These are phyloP conservation scores for Kodamaea derodonti DNA, from an alignment of 1,139 yeast species.

Conservation along the genomic window DNA sequence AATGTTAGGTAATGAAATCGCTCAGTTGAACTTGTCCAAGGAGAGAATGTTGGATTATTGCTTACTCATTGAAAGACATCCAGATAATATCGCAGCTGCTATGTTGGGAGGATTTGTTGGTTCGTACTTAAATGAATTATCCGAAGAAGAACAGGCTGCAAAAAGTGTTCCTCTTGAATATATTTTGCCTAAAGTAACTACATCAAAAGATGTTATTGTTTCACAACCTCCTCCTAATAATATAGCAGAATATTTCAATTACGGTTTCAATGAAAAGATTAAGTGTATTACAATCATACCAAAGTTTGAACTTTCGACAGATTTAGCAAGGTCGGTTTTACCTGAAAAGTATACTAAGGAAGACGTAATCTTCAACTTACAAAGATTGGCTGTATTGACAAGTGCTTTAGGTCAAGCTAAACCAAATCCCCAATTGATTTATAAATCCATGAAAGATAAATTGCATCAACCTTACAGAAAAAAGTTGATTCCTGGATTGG, in stretches of 20 bases:
- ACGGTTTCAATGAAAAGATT: slow-evolving; percentile 76
- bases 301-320: slow-evolving; percentile 90
- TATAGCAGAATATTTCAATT: slow-evolving; percentile 86
- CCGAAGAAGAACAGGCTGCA: slow-evolving; percentile 63
- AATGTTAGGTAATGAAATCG: slow-evolving; percentile 84
- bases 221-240: slow-evolving; percentile 62
- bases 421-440: slow-evolving; percentile 78
- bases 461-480: slow-evolving; percentile 95
- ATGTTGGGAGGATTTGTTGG: slow-evolving; percentile 99
- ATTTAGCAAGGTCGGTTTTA: slow-evolving; percentile 82
- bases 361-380: slow-evolving; percentile 84
- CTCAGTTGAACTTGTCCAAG: slow-evolving; percentile 66
- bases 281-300: slow-evolving; percentile 92
- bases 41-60: slow-evolving; percentile 89
- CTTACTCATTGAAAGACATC: slow-evolving; percentile 95
- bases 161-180: slow-evolving; percentile 81
- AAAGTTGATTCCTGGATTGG: slow-evolving; percentile 84
- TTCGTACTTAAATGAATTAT: slow-evolving; percentile 78
- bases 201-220: slow-evolving; percentile 52
- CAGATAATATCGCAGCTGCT: slow-evolving; percentile 97
- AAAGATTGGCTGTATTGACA: slow-evolving; percentile 44
- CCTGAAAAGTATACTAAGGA: slow-evolving; percentile 76
- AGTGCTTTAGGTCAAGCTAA: slow-evolving; percentile 74
- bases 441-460: slow-evolving; percentile 94
- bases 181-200: slow-evolving; percentile 69